These are phyloP conservation scores for Poa annua DNA, from an alignment of 176 grass and related monocot species.

Conservation along the genomic window DNA sequence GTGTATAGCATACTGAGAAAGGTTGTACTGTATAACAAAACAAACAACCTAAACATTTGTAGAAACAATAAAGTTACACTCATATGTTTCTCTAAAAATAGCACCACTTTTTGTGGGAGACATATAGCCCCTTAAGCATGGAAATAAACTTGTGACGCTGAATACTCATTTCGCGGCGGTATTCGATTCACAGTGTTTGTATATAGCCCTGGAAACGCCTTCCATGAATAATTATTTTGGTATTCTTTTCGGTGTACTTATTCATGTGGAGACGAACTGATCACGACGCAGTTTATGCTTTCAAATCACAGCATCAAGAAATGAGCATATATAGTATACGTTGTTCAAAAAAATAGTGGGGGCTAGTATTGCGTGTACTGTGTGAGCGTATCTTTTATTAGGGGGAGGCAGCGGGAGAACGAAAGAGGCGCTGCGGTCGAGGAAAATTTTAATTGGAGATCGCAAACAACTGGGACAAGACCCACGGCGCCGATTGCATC, in stretches of 20 bases:
- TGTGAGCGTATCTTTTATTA: background rate
- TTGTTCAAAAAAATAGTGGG: background rate
- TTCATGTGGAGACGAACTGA: background rate
- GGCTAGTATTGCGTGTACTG: background rate
- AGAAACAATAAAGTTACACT: background rate
- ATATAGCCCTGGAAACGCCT: background rate
- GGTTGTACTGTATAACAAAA: background rate
- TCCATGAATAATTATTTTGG: background rate
- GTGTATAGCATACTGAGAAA: background rate
- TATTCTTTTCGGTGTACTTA: background rate
- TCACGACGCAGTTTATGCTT: too few species aligned
- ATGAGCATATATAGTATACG: background rate
- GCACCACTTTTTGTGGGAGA: background rate
- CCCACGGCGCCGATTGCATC: background rate
- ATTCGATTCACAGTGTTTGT: background rate
- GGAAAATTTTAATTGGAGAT: conserved; percentile 33
- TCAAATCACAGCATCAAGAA: background rate
- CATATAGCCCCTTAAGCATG: too few species aligned
- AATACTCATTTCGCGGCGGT: background rate
- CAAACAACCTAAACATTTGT: background rate
- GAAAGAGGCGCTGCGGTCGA: conserved; percentile 1
- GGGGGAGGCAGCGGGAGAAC: background rate
- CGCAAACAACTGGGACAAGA: background rate
- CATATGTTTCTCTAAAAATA: background rate
- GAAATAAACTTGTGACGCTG: background rate